These are phyloP conservation scores for Decorospora gaudefroyi DNA, from an alignment of 2,329 filamentous ascomycete genomes.

Conservation along the genomic window DNA sequence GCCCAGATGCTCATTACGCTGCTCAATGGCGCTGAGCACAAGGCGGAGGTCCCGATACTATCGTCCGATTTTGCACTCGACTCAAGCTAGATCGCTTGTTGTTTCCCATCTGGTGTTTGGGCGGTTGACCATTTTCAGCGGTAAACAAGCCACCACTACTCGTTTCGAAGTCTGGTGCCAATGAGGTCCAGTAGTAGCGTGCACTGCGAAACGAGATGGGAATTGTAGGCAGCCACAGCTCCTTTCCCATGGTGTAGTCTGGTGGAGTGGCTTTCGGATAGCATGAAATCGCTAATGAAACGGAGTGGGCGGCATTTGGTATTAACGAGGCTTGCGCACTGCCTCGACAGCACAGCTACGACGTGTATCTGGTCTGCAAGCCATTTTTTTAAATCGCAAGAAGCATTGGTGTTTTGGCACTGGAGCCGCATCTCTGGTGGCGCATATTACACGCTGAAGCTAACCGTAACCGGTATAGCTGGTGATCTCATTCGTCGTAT, in stretches of 20 bases:
- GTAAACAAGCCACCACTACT: not conserved
- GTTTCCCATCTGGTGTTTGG: not conserved
- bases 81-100: not conserved
- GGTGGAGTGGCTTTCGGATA: not conserved
- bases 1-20: not conserved
- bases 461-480: not conserved
- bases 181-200: no score
- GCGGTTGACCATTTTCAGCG: not conserved
- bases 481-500: not conserved
- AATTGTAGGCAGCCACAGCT: not conserved
- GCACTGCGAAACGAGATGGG: no score
- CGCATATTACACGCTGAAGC: not conserved
- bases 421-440: slow-evolving; percentile 1
- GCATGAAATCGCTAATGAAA: not conserved
- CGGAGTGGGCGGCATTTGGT: not conserved
- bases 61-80: not conserved
- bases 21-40: not conserved
- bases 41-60: not conserved
- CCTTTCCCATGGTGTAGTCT: not conserved
- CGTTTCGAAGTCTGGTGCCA: not conserved
- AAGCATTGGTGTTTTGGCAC: not conserved
- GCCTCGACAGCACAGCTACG: not conserved
- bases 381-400: not conserved
- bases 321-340: slow-evolving; percentile 2
- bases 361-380: not conserved